These are phyloP conservation scores for Ophiostoma montium DNA, from an alignment of 2,329 filamentous ascomycete genomes.

Conservation along the genomic window DNA sequence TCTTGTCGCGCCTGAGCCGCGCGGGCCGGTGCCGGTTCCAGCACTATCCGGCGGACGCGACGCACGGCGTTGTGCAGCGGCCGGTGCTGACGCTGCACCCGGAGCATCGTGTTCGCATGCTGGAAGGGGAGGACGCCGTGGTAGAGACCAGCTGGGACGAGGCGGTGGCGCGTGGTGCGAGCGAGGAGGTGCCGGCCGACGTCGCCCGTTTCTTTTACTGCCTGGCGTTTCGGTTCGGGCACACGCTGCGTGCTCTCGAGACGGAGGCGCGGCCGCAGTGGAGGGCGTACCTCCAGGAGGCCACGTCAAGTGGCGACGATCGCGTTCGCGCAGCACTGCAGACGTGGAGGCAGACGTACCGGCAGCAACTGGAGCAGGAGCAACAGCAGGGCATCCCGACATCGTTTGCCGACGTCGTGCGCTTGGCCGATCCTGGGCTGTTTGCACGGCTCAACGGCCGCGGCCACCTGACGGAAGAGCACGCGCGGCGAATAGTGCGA, in stretches of 20 bases:
- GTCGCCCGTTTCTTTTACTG: constrained; percentile 16
- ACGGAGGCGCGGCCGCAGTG: background rate
- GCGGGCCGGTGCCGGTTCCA: constrained; percentile 12
- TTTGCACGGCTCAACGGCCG: background rate
- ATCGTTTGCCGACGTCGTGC: constrained; percentile 19
- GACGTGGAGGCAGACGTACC: constrained; percentile 7
- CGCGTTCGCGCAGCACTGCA: background rate
- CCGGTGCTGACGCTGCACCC: constrained; percentile 18
- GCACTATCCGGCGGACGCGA: constrained; percentile 7
- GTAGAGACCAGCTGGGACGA: constrained; percentile 11
- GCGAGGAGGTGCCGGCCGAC: background rate
- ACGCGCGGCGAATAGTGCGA: constrained; percentile 21
- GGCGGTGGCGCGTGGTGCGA: constrained; percentile 4
- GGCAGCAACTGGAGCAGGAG: background rate
- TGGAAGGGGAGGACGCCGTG: too few relatives aligned
- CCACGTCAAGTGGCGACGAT: background rate
- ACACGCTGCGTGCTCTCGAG: constrained; percentile 15
- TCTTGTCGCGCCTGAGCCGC: constrained; percentile 17
- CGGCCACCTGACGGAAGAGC: constrained; percentile 7
- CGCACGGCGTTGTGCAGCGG: constrained; percentile 16
- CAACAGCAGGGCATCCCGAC: too few relatives aligned
- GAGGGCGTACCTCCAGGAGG: background rate
- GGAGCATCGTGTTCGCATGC: constrained; percentile 18
- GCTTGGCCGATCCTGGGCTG: constrained; percentile 18
- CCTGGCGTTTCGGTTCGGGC: constrained; percentile 18